Evolutionary conservation across 441 rosid species (phyloP).

Genomic region (Hura crepitans): DNA sequence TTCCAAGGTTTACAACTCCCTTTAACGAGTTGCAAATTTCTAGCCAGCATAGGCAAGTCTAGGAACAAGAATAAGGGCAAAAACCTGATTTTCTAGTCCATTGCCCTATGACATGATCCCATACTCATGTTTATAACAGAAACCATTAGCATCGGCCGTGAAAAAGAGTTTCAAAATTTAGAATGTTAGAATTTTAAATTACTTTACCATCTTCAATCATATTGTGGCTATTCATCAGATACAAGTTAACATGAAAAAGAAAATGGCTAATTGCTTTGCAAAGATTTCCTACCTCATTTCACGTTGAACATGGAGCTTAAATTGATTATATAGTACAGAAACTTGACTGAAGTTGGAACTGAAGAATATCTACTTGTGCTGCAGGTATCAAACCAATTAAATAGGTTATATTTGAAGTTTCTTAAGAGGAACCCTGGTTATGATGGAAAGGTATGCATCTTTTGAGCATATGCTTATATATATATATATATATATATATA

Average conservation of each 20-base stretch:
- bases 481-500: too few relatives aligned
- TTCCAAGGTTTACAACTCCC: too few relatives aligned
- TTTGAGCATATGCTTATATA: conserved; percentile 12
- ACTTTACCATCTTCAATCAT: neutral
- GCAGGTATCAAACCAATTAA: conserved; percentile 92
- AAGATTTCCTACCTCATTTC: neutral
- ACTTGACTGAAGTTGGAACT: conserved; percentile 16
- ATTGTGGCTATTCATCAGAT: neutral
- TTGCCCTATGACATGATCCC: too few relatives aligned
- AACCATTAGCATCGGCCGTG: too few relatives aligned
- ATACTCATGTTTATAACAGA: too few relatives aligned
- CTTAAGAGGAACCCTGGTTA: conserved; percentile 87
- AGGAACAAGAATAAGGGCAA: too few relatives aligned
- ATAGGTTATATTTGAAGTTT: conserved; percentile 70
- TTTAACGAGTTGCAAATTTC: too few relatives aligned
- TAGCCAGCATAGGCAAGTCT: too few relatives aligned
- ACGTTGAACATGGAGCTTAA: too few relatives aligned
- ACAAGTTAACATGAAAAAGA: neutral
- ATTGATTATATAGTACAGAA: too few relatives aligned
- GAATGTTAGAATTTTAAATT: neutral
- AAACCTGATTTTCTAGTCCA: too few relatives aligned
- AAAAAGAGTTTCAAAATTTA: neutral
- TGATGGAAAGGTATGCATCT: conserved; percentile 78
- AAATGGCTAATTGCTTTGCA: conserved; percentile 3
- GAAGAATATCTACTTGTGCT: conserved; percentile 21